phyloP scores from a whole-genome alignment of 305 asterid species.

The Fraxinus platypoda region DNA sequence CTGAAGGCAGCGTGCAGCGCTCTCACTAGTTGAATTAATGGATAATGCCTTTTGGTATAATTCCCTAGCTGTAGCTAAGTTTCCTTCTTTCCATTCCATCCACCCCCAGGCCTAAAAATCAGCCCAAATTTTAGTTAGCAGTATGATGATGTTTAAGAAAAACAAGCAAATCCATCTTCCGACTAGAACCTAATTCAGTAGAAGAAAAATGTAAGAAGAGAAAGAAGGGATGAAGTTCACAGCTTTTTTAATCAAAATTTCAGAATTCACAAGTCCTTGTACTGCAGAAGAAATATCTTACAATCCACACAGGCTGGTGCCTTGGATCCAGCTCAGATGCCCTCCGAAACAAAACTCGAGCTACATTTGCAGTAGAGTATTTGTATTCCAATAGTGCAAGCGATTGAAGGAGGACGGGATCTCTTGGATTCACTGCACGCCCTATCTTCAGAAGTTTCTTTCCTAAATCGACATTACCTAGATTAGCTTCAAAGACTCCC shows the following conservation, averaged over 20 bases:
- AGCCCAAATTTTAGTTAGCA: background rate
- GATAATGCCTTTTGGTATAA: slow-evolving; percentile 79
- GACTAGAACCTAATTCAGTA: background rate
- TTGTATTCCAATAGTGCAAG: slow-evolving; percentile 79
- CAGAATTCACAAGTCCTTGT: background rate
- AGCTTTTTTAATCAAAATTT: background rate
- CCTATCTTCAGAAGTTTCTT: slow-evolving; percentile 89
- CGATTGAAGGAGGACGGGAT: slow-evolving; percentile 93
- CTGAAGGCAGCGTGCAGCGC: slow-evolving; percentile 98
- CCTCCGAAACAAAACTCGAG: slow-evolving; percentile 64
- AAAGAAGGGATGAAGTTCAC: background rate
- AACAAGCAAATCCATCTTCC: background rate
- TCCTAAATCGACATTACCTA: slow-evolving; percentile 67
- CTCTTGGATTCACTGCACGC: slow-evolving; percentile 82
- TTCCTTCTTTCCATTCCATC: slow-evolving; percentile 99
- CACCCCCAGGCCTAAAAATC: slow-evolving; percentile 93
- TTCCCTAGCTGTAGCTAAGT: slow-evolving; percentile 73
- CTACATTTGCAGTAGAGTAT: slow-evolving; percentile 74
- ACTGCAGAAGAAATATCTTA: slow-evolving; percentile 34
- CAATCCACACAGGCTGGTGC: slow-evolving; percentile 98
- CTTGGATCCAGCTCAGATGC: slow-evolving; percentile 85
- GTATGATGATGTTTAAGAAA: background rate
- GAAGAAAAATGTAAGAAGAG: background rate
- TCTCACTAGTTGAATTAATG: slow-evolving; percentile 62
- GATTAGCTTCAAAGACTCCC: slow-evolving; percentile 90